Evolutionary conservation across 2,329 filamentous ascomycete species (phyloP), one percentile per base, ranked within the genome.

Genomic region (Parafenestella ontariensis): DNA sequence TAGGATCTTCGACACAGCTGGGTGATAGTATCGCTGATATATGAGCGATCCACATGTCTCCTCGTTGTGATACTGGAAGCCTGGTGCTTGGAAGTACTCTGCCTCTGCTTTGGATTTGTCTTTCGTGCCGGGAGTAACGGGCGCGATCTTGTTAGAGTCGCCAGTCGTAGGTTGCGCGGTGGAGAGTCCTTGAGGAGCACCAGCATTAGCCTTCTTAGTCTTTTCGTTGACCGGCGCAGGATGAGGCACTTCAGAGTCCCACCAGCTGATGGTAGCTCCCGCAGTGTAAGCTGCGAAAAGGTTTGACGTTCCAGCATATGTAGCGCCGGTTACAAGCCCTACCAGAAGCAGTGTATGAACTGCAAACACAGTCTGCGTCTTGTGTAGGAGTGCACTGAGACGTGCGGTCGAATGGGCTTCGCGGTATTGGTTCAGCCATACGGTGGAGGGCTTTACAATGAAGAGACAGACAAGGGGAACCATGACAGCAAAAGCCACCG

Each of bases 261-360:
- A 87, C 86, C 86, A 89, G 46, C 82, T 84, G 11, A 86, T 79
- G 3, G 75, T 70, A 0, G 84, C 81, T 1, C 87, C 87, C 0
- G 87, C 76, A 28, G 80, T 71, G 52, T 88, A 89, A 0, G 87
- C 84, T 5, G 85, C 84, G 50, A 89, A 83, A 0, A 89, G 73
- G 40, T 82, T 83, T 0, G 87, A 89, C 0, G 87, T 86, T 0
- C 86, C 87, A 1, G 86, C 83, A 70, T 85, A 89, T 1, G 77
- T 82, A 0, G 85, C 80, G 0, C 72, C 82, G 0, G 81, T 67
- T 0, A 88, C 76, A 3, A 83, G 64, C 0, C 69, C 80, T 0
- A 87, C 45, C 0, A 90, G 71, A 0, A 85, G 62, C 1, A 68
- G 33, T 0, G 82, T 84, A 33, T 87, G 83, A 0, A 82, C 52